Conservation (phyloP, 23 red algal species). For the Gracilariopsis chorda region DNA sequence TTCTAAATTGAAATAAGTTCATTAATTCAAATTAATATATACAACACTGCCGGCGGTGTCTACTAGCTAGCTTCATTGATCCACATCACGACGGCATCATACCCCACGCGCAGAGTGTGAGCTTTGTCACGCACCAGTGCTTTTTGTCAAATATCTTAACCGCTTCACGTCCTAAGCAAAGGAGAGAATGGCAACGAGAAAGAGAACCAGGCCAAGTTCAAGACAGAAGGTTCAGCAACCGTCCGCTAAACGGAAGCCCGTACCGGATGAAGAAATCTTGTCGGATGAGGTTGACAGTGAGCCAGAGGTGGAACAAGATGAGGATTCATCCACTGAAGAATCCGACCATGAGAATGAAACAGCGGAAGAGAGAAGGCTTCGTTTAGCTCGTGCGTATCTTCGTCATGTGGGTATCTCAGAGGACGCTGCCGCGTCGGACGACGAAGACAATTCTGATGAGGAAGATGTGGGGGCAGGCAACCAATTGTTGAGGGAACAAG, state of each 20-base stretch:
- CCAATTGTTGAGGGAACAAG: constrained; percentile 17
- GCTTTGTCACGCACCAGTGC: no score
- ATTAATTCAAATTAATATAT: no score
- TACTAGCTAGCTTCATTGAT: no score
- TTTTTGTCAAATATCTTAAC: no score
- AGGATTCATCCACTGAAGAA: not conserved
- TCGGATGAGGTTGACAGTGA: constrained; percentile 18
- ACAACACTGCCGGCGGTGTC: no score
- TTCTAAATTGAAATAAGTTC: no score
- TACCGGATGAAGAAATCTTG: constrained; percentile 25
- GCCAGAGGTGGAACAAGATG: not conserved
- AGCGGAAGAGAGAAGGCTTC: constrained; percentile 49
- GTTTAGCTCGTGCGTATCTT: constrained; percentile 53
- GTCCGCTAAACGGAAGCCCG: not conserved
- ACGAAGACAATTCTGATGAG: constrained; percentile 2
- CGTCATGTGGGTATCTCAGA: constrained; percentile 49
- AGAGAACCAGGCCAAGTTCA: not conserved
- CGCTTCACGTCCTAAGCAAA: no score
- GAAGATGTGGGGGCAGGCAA: constrained; percentile 6
- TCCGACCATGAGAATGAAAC: constrained; percentile 42
- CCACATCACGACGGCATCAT: no score
- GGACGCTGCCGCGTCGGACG: constrained; percentile 27
- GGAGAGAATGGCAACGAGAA: not conserved
- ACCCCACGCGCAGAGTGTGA: no score
- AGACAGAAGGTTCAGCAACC: not conserved